Percentiles rank a stretch among this genome's conserved stretches.
These are phyloP conservation scores for Hansenula anomala DNA, from an alignment of 1,139 yeast genomes.

Conservation along the genomic window DNA sequence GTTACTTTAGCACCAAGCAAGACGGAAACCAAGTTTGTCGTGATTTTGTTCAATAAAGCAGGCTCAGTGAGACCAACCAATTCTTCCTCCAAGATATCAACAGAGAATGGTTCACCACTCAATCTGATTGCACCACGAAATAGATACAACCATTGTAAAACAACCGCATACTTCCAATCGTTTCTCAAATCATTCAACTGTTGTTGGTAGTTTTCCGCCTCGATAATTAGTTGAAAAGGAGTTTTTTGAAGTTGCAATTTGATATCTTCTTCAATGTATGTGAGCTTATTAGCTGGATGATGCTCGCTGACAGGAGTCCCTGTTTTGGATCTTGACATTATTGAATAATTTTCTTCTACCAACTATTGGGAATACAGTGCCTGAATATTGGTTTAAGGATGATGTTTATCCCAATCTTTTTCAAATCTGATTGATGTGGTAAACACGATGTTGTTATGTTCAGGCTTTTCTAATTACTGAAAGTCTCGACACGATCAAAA, in stretches of 20 bases:
- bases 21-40: constrained; percentile 35
- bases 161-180: constrained; percentile 36
- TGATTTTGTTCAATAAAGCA: constrained; percentile 36
- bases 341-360: too few species aligned
- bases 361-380: too few species aligned
- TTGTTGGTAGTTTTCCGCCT: constrained; percentile 19
- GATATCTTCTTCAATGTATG: constrained; percentile 20
- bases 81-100: constrained; percentile 47
- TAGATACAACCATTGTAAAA: constrained; percentile 44
- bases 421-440: too few species aligned
- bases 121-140: constrained; percentile 43
- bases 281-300: constrained; percentile 23
- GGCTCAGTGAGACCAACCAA: constrained; percentile 34
- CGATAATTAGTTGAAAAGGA: constrained; percentile 21
- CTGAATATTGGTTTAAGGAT: too few species aligned
- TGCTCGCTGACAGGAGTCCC: constrained; percentile 15
- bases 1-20: constrained; percentile 25
- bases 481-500: too few species aligned
- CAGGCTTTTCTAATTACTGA: too few species aligned
- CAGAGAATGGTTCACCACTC: constrained; percentile 42
- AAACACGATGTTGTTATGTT: too few species aligned
- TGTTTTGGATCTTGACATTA: constrained; percentile 18
- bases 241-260: constrained; percentile 20
- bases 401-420: too few species aligned
- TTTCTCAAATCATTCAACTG: constrained; percentile 22